A percentile compares a stretch with the other conserved stretches of the same genome.
These are phyloP conservation scores for Zygoascus meyerae DNA, from an alignment of 1,139 yeast species.

Conservation along the genomic window DNA sequence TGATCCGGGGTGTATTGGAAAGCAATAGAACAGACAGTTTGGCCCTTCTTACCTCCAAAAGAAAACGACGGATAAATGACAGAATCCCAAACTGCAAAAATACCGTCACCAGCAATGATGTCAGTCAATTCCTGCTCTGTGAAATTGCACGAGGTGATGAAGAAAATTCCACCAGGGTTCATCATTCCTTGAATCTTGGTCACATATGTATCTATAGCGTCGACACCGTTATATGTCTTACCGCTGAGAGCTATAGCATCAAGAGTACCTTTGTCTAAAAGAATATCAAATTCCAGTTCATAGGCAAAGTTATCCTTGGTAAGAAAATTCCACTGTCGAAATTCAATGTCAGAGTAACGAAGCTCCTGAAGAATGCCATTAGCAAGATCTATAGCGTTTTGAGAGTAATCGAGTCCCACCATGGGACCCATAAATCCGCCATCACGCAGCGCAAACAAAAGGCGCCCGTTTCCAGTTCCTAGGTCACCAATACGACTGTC, in stretches of 20 bases:
- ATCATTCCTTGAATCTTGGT: constrained; percentile 52
- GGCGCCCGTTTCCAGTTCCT: constrained; percentile 96
- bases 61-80: constrained; percentile 74
- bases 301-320: constrained; percentile 34
- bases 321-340: constrained; percentile 7
- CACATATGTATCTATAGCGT: constrained; percentile 62
- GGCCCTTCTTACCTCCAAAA: constrained; percentile 85
- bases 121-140: constrained; percentile 66
- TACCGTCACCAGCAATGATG: constrained; percentile 39
- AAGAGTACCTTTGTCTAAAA: constrained; percentile 89
- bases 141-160: constrained; percentile 93
- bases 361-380: constrained; percentile 40
- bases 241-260: constrained; percentile 94
- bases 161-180: constrained; percentile 41
- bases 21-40: constrained; percentile 82
- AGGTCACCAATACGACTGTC: constrained; percentile 56
- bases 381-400: constrained; percentile 72
- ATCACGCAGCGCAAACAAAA: constrained; percentile 68
- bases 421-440: constrained; percentile 44
- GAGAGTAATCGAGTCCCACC: constrained; percentile 83
- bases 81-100: constrained; percentile 51
- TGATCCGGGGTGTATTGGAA: constrained; percentile 39
- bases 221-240: constrained; percentile 37
- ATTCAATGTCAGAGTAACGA: not conserved
- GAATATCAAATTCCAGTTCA: constrained; percentile 53